phyloP scores from a whole-genome alignment of 768 basidiomycete genomes.

The Russula olivacea region DNA sequence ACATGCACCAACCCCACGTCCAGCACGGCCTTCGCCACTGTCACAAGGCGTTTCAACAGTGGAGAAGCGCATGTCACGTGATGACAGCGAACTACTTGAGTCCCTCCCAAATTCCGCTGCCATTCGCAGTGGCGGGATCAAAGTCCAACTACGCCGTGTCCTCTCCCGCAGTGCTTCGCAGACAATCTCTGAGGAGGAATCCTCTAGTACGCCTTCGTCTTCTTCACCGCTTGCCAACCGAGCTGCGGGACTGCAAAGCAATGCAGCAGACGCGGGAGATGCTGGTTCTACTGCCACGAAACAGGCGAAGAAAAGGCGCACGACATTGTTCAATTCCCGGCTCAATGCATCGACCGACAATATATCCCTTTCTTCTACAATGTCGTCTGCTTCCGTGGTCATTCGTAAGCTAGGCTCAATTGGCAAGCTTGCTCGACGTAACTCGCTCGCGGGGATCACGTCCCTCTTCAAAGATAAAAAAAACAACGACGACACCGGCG shows the following conservation, averaged over 20 bases:
- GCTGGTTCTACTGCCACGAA: conserved; percentile 32
- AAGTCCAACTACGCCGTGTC: conserved; percentile 69
- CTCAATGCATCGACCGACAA: conserved; percentile 89
- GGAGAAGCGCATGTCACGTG: conserved; percentile 72
- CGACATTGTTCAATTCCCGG: conserved; percentile 78
- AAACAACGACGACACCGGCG: conserved; percentile 39
- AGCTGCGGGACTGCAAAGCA: conserved; percentile 24
- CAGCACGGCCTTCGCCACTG: conserved; percentile 53
- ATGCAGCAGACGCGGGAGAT: conserved; percentile 29
- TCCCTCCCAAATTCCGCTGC: conserved; percentile 33
- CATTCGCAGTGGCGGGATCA: conserved; percentile 62
- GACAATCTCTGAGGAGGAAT: conserved; percentile 52
- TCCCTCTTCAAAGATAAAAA: conserved; percentile 89
- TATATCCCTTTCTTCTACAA: conserved; percentile 91
- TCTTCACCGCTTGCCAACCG: conserved; percentile 6
- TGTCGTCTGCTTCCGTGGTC: conserved; percentile 92
- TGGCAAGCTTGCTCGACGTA: conserved; percentile 82
- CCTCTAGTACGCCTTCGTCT: conserved; percentile 32
- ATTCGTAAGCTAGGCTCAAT: conserved; percentile 91
- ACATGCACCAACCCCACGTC: conserved; percentile 31
- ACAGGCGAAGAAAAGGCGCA: conserved; percentile 58
- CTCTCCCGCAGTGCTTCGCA: conserved; percentile 57
- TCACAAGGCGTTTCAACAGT: conserved; percentile 61
- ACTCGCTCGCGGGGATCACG: conserved; percentile 86
- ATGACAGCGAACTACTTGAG: conserved; percentile 61